Evolutionary conservation across 257 asterid genomes (phyloP), one percentile per base, ranked within the genome.

Genomic region (Rubia yunnanensis): DNA sequence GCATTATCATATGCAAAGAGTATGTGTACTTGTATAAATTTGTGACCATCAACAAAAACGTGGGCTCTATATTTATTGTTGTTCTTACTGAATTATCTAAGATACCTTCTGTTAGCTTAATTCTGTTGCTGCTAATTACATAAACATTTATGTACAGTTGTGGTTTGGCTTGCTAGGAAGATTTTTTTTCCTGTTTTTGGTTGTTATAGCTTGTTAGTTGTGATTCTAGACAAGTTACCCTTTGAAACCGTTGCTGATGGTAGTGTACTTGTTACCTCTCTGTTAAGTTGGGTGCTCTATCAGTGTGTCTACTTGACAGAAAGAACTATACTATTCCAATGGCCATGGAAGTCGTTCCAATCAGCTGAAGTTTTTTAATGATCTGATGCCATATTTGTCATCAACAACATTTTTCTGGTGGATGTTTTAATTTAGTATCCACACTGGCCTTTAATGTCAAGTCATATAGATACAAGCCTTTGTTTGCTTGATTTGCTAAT

Each of bases 401-500:
- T 27, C 27, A 30, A 32, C 15, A n/a, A 52, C 17, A 2, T 27
- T 28, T 27, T n/a, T 15, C 10, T 10, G 62, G 36, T 28, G 32
- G 35, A 55, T 26, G 2, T 53, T 13, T 28, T 13, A 26, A 57
- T 10, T 28, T 27, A 15, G 22, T 14, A 8, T 54, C 20, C 14
- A 22, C 20, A 55, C 35, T 55, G 36, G 41, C 39, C 63, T 30
- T 28, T 31, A 13, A 58, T 58, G n/a, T 31, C 30, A 17, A 58
- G 26, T 31, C 63, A 30, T 18, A 11, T 14, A 44, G 52, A 7
- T 28, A 58, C 10, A 11, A 23, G 66, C 15, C 23, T 22, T 10
- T 7, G 36, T 32, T 69, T 26, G 32, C 20, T 60, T 60, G 60
- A 60, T 48, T 65, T 31, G 18, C 66, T 50, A 8, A 23, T 56